Base-by-base conservation (phyloP, 805 yeast species). In the Starmerella tilneyi region DNA sequence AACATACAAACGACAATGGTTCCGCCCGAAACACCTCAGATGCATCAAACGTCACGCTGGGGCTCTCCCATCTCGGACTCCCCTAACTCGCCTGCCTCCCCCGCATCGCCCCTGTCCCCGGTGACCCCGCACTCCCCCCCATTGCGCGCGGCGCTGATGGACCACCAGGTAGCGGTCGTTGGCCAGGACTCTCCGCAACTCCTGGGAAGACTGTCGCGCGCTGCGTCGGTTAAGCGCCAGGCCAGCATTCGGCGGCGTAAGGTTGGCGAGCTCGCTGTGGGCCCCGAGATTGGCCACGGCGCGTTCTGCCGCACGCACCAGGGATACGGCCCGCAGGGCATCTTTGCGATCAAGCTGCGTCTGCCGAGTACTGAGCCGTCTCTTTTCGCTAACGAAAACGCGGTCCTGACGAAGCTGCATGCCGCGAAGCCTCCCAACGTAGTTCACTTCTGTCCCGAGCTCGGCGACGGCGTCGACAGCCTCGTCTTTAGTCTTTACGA, bases 251-350 rank as follows among this genome's bases (percentile, higher is more conserved):
- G 37, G 12, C 28, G 51, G 32, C 49, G 51, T 41, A 54, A 19
- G 51, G 56, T 41, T 26, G 65, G 56, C 63, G 67, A 19, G 24
- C 43, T 19, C 58, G 62, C 47, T 56, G 57, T 36, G 65, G 69
- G 23, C 45, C 62, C 17, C 63, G 64, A 64, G 49, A 62, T 68
- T 59, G 72, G 72, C 40, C 68, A 63, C 57, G 97, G 97, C 9
- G 95, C 96, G 0, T 88, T 89, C 59, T 84, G 94, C 6, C 72
- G 74, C n/a, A 96, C 86, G 3, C 82, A 76, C 66, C 78, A 74
- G 59, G 94, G 89, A 0, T 53, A 63, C 6, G 52, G 54, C n/a
- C 58, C 68, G 6, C 60, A 63, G 23, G 60, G 70, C 32, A 59
- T 65, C 29, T 78, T 82, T 17, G 94, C 95, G n/a, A 74, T 84